Base-by-base conservation (phyloP, 495 filamentous ascomycete genomes). In the Cryomyces minteri region DNA sequence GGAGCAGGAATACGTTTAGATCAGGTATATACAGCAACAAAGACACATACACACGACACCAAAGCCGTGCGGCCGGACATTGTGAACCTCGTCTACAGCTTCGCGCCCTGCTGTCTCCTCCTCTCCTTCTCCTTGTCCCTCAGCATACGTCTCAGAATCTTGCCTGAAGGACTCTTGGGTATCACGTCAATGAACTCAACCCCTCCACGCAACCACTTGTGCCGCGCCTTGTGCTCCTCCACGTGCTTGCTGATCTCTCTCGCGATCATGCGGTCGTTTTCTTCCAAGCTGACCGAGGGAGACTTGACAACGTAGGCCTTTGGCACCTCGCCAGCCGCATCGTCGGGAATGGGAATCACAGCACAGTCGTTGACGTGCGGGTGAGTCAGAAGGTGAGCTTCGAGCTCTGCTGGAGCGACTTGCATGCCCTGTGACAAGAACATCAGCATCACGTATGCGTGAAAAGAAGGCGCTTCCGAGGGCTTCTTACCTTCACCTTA, bases 81-180 rank as follows among this genome's bases (percentile, higher is more conserved):
- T 25, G 18, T 25, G 2, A 25, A 25, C 18, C 18, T 25, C 18
- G 18, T 25, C 18, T 61, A 78, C 25, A 80, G 56, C 57, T 67
- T 79, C 28, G 73, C 62, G 4, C 79, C 81, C 43, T 71, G 66
- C 44, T 68, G 69, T 54, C 76, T 70, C 58, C 77, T 72, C 40
- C 65, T 69, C 57, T 78, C 81, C 62, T 69, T 82, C 60, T 88
- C 84, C 58, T 73, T 71, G 56, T 96, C 88, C 33, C 84, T 73
- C 46, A 96, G 61, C 51, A 92, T 52, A 14, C 84, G 69, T 37
- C 87, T 67, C 55, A 96, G 58, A 51, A 96, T 94, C 77, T 96
- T 94, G 9, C 88, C 88, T 58, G 80, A 86, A 0, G 88, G 81
- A 53, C 82, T 92, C 69, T 94, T 94, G 14, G 88, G 88, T 46